Evolutionary conservation across 2,329 filamentous ascomycete genomes (phyloP).

Genomic region (Calonectria pteridis): DNA sequence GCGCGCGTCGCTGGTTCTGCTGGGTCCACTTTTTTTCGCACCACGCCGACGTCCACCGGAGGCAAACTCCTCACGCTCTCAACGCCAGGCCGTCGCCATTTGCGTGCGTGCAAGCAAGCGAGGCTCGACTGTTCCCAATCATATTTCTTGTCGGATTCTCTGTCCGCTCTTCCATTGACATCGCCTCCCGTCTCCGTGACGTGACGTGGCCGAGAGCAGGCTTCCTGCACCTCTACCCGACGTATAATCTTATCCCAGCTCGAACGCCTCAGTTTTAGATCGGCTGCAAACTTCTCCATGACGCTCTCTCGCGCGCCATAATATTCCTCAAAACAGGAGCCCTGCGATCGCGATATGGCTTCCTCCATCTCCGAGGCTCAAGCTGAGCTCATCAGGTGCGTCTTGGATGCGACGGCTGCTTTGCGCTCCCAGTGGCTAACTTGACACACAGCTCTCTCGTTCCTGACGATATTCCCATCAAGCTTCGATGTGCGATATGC

Average conservation of each 20-base stretch:
- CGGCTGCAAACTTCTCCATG: constrained; percentile 36
- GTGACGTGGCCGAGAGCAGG: constrained; percentile 26
- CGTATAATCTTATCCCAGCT: constrained; percentile 16
- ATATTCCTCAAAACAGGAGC: constrained; percentile 35
- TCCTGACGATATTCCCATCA: constrained; percentile 92
- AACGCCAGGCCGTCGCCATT: constrained; percentile 31
- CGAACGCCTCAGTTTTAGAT: constrained; percentile 8
- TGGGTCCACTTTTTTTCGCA: constrained; percentile 41
- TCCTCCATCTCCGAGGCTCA: constrained; percentile 62
- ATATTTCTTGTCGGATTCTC: constrained; percentile 21
- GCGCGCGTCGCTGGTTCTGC: constrained; percentile 27
- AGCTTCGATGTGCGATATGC: constrained; percentile 94
- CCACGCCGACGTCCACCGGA: constrained; percentile 31
- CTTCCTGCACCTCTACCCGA: constrained; percentile 25
- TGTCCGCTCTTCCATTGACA: constrained; percentile 14
- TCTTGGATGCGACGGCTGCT: constrained; percentile 10
- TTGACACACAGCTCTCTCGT: constrained; percentile 74
- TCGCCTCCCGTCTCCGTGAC: constrained; percentile 15
- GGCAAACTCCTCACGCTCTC: constrained; percentile 43
- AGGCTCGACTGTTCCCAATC: constrained; percentile 27
- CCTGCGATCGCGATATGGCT: constrained; percentile 48
- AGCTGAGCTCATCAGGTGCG: constrained; percentile 70
- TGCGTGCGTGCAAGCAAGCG: constrained; percentile 39
- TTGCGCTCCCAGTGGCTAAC: constrained; percentile 26
- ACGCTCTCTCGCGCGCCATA: constrained; percentile 39